Evolutionary conservation across 2,329 filamentous ascomycete species (phyloP), one percentile per base, ranked within the genome.

Genomic region (Delphinella strobiligena): DNA sequence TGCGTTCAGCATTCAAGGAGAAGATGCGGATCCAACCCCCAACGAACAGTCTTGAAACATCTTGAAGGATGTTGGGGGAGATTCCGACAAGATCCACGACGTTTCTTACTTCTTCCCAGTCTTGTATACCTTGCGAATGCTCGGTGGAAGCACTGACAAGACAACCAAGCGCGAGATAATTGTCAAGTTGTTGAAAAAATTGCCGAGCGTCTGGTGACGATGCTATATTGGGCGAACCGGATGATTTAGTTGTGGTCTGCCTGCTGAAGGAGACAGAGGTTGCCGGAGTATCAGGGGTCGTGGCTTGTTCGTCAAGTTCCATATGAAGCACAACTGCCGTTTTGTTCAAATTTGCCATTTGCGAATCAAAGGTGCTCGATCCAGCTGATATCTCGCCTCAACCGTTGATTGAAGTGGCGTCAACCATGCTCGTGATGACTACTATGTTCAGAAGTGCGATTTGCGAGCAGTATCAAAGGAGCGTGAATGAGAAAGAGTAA

Each of bases 111-210:
- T 49, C 43, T 7, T 40, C n/a, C 38, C 38, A 40, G 2, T n/a
- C 4, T n/a, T n/a, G n/a, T n/a, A n/a, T n/a, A n/a, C n/a, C n/a
- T 8, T n/a, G 17, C 3, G 19, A 10, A n/a, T 29, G 17, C 18
- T 1, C 8, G 2, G 15, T 15, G 18, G 3, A 11, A 5, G 3
- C 5, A 14, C 47, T 40, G 5, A 32, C 27, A 1, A 54, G 31
- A 33, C 50, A 51, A n/a, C 52, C 52, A 5, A 54, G 37, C 2
- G 52, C 38, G 2, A 54, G 9, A 33, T 49, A 54, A 27, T 52
- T 51, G 8, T 40, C 29, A 12, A 52, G 34, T 19, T 52, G 32
- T 1, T 44, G 38, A 2, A 49, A 14, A 12, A 47, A 45, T 3
- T 2, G 14, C 4, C 12, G 7, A 10, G 37, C 42, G 22, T 40